Base-by-base conservation (phyloP, 768 basidiomycete species). In the Mrakia hoshinonis region DNA sequence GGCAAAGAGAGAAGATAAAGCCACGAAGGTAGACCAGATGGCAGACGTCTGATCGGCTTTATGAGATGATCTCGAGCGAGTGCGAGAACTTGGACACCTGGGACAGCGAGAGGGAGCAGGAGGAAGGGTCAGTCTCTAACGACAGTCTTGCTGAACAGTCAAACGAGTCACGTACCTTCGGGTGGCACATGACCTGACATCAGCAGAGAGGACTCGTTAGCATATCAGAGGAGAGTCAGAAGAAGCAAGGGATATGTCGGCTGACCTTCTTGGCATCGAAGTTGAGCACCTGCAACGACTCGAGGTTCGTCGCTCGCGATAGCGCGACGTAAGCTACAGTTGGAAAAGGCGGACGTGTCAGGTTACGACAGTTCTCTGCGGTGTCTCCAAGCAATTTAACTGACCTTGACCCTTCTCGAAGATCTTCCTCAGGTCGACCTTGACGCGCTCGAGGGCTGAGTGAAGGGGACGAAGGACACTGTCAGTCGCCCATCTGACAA, bases 401-500 rank as follows among this genome's bases (percentile, higher is more conserved):
- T 6, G 6, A 58, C 52, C 67, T 61, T 71, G 70, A 11, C 81
- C 81, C 66, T 82, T 81, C 74, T 82, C 96, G 77, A 99, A 99
- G 5, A 98, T 89, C 77, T 87, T 89, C 38, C 87, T 87, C 46
- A 99, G 83, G 77, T 98, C 94, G 54, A 98, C 94, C 77, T 90
- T 95, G 75, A 98, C 94, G 58, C 92, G 86, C 31, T 93, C 89
- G 12, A 99, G 83, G 0, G 96, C 71, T 72, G 58, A 36, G 26
- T 9, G 7, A 29, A 67, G 12, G 66, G 15, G 22, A 15, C 6
- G 18, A 43, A 38, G 20, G 52, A 68, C 2, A 55, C 1, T 22
- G 13, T 67, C 66, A 54, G 48, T 15, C 22, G 62, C 38, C 5
- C 13, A n/a, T n/a, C 18, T 29, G 20, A 15, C 15, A 24, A 20